Evolutionary conservation across 768 basidiomycete species (phyloP).

Genomic region (Suillus subluteus): DNA sequence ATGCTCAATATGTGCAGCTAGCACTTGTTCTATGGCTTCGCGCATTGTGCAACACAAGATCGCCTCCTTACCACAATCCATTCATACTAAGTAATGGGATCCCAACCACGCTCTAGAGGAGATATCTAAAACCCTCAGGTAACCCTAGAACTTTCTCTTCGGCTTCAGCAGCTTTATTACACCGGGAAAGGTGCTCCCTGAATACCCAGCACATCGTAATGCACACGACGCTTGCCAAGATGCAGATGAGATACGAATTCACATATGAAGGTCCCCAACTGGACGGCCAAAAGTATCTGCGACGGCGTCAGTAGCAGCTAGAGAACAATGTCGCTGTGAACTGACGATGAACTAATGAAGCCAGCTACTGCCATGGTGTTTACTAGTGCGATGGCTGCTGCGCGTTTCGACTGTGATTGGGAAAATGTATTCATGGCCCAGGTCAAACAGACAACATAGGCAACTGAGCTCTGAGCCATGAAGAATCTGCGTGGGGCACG

Average conservation of each 20-base stretch:
- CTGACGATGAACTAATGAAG: constrained; percentile 79
- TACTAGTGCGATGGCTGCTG: constrained; percentile 78
- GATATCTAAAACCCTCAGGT: constrained; percentile 46
- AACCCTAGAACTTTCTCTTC: constrained; percentile 40
- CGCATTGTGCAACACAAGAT: too few relatives aligned
- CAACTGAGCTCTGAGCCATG: constrained; percentile 72
- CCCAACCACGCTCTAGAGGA: constrained; percentile 36
- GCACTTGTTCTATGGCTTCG: too few relatives aligned
- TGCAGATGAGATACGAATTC: constrained; percentile 74
- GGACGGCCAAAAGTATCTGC: constrained; percentile 66
- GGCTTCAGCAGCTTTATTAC: constrained; percentile 43
- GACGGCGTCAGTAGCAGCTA: not conserved
- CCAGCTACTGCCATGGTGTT: constrained; percentile 80
- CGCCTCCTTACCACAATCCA: not conserved
- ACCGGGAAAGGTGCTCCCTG: constrained; percentile 41
- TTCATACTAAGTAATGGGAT: not conserved
- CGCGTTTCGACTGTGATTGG: constrained; percentile 78
- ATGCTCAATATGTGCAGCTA: too few relatives aligned
- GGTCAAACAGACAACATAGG: constrained; percentile 62
- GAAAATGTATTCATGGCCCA: constrained; percentile 64
- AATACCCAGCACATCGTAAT: constrained; percentile 54
- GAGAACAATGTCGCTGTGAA: constrained; percentile 22
- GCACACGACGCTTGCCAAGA: constrained; percentile 52
- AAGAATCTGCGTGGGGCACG: constrained; percentile 55
- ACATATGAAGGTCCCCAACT: constrained; percentile 72